Evolutionary conservation across 2,329 filamentous ascomycete species (phyloP), one percentile per base, ranked within the genome.

Genomic region (Pseudohalonectria lignicola): DNA sequence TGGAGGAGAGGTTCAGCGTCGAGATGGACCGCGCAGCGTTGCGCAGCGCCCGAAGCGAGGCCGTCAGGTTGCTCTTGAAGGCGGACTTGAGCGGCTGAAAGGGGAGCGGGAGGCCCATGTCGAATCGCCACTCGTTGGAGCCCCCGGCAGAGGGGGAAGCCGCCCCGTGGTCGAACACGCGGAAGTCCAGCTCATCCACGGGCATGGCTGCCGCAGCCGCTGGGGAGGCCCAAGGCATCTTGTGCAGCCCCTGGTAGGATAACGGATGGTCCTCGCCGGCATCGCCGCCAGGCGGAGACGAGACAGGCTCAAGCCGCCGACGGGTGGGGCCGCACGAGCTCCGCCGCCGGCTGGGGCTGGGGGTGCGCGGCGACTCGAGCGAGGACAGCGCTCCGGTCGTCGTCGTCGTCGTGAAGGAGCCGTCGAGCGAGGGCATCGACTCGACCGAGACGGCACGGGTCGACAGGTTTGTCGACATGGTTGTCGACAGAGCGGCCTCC

Each of bases 41-140:
- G 42, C 74, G 71, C 41, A 82, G 54, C 25, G 77, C 77, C 16
- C 75, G 69, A 34, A 82, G 60, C 9, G 78, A 82, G 6, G 78
- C 77, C 5, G 78, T 82, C 28, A 82, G 53, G 49, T 82, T 82
- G 4, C 77, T 82, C 53, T 80, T 81, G 61, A 82, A 82, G 6
- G 69, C 76, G 26, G 67, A 67, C 41, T 64, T 63, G 26, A 76
- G 58, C 2, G 72, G 71, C 36, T 60, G 65, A 42, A 71, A 53
- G 3, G 53, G 50, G 30, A 53, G 42, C 18, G 57, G 53, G 7
- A 55, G 56, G 34, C 56, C 55, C 43, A 54, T 40, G 39, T 59
- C 53, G 23, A 8, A 26, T 7, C 23, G 8, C n/a, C n/a, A n/a
- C 33, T 54, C 48, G 34, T 46, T 6, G 30, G 26, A 25, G 47